Evolutionary conservation across 129 eudicot species (phyloP), one percentile per base, ranked within the genome.

Genomic region (Mikania micrantha): DNA sequence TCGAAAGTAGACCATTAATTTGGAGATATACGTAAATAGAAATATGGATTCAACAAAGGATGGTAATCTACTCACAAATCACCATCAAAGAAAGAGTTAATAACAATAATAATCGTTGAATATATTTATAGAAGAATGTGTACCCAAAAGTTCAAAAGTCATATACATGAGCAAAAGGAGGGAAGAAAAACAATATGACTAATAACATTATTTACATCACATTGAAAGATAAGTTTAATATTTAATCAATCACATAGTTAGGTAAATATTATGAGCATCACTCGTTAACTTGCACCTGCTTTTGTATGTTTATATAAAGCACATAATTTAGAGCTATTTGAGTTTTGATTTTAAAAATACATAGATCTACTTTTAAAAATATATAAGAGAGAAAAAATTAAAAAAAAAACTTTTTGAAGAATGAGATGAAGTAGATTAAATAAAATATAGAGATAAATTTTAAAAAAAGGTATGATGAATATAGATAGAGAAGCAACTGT

Each of bases 151-250:
- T 67, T 36, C 69, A 75, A 67, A 75, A 75, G 74, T 58, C 74
- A n/a, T 21, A 11, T 35, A 1, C 74, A 47, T 75, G 79, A 75
- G 79, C 74, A 16, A 75, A 67, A 75, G 69, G 41, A 59, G 74
- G 69, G 79, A 57, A 42, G 73, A 75, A 75, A 73, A 74, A n/a
- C n/a, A 75, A 34, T 25, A 73, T 21, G 49, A 28, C 19, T 54
- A 8, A n/a, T n/a, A 48, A 49, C 64, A n/a, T n/a, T n/a, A 62
- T 34, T 71, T 71, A 63, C 45, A 52, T 72, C 45, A 52, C 78
- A 52, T 50, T 58, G 57, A 52, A 50, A 73, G 24, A 36, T 31
- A 22, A 2, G 22, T 48, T 20, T 47, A 72, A 32, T 35, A 71
- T 58, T 8, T 71, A 71, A 29, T 59, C 44, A 57, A 42, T 71